These are phyloP conservation scores for Guadua angustifolia DNA, from an alignment of 176 grass and related monocot species.

Conservation along the genomic window DNA sequence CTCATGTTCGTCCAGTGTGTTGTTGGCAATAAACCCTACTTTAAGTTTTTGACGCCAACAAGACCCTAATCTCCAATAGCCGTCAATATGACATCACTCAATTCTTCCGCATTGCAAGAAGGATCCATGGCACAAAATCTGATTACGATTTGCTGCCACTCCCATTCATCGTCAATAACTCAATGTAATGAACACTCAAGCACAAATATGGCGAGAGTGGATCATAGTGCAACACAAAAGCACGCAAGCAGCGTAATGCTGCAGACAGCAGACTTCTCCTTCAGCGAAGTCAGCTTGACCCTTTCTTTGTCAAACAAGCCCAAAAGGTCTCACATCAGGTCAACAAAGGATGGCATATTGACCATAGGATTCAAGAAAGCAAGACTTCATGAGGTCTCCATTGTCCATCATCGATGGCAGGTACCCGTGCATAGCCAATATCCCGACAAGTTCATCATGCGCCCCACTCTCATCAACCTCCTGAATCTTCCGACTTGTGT, in stretches of 20 bases:
- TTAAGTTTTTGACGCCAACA: too few relatives aligned
- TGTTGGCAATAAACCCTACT: too few relatives aligned
- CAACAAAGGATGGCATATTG: neutral
- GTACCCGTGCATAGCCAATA: slow-evolving; percentile 33
- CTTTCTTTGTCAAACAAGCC: slow-evolving; percentile 42
- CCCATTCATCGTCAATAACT: slow-evolving; percentile 36
- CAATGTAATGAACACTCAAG: slow-evolving; percentile 45
- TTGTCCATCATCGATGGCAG: slow-evolving; percentile 30
- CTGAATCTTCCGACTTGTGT: slow-evolving; percentile 1
- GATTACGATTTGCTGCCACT: slow-evolving; percentile 33
- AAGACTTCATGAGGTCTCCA: slow-evolving; percentile 36
- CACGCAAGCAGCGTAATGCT: slow-evolving; percentile 39
- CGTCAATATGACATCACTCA: slow-evolving; percentile 26
- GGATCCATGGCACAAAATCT: neutral
- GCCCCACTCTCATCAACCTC: slow-evolving; percentile 12
- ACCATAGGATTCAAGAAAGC: slow-evolving; percentile 43
- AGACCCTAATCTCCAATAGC: slow-evolving; percentile 42
- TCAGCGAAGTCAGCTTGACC: slow-evolving; percentile 8
- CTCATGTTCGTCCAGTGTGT: too few relatives aligned
- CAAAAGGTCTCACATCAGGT: neutral
- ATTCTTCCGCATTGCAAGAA: slow-evolving; percentile 31
- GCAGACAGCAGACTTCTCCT: slow-evolving; percentile 37
- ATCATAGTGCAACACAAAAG: slow-evolving; percentile 42
- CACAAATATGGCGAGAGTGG: slow-evolving; percentile 22
- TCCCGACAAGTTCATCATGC: slow-evolving; percentile 26